phyloP scores from a whole-genome alignment of 129 eudicot species.

The Sambucus nigra region DNA sequence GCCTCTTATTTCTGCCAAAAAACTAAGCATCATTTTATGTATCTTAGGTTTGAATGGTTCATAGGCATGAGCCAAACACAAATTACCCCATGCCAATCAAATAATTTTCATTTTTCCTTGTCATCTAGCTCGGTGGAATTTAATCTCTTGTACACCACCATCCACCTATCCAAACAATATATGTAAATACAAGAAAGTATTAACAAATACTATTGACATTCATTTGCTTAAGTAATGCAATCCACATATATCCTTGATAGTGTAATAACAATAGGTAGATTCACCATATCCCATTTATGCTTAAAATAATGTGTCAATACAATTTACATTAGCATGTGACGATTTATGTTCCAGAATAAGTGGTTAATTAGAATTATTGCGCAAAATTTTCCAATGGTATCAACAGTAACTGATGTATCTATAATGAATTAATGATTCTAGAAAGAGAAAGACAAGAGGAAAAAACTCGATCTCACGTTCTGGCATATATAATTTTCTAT shows the following conservation, averaged over 20 bases:
- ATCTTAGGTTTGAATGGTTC: too few relatives aligned
- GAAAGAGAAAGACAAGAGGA: constrained; percentile 72
- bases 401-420: constrained; percentile 9
- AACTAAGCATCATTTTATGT: too few relatives aligned
- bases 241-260: neutral
- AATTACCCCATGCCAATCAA: too few relatives aligned
- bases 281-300: neutral
- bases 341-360: neutral
- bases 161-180: too few relatives aligned
- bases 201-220: too few relatives aligned
- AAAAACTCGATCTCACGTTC: constrained; percentile 37
- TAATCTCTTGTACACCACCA: too few relatives aligned
- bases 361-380: constrained; percentile 1
- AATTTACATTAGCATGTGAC: neutral
- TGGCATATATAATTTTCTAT: constrained; percentile 32
- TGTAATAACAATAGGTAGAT: too few relatives aligned
- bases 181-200: too few relatives aligned
- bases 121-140: too few relatives aligned
- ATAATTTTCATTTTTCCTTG: too few relatives aligned
- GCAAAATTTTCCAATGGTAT: constrained; percentile 17
- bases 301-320: neutral
- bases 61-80: too few relatives aligned
- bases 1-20: too few relatives aligned
- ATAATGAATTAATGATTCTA: constrained; percentile 32
- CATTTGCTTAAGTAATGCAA: neutral